A percentile compares a stretch with the other conserved stretches of the same genome.
Conservation (phyloP, 768 basidiomycete species). For the Calocybe indica region DNA sequence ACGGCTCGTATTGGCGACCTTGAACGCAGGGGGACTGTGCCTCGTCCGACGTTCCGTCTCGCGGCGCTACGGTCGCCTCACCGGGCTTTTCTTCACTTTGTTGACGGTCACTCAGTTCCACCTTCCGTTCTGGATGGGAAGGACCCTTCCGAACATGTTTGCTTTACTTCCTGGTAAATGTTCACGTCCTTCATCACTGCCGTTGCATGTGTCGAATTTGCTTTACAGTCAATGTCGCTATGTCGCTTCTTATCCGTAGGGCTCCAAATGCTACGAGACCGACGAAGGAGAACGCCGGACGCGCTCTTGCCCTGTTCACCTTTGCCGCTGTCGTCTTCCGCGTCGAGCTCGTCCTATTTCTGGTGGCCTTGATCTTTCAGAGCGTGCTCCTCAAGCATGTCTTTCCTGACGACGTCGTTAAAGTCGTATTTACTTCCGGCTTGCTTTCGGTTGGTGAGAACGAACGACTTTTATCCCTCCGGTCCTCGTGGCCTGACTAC, state of each 20-base stretch:
- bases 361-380: slow-evolving; percentile 57
- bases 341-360: slow-evolving; percentile 68
- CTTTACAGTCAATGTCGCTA: slow-evolving; percentile 50
- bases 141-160: slow-evolving; percentile 94
- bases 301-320: slow-evolving; percentile 55
- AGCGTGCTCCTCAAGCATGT: slow-evolving; percentile 36
- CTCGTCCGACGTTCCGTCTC: slow-evolving; percentile 59
- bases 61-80: slow-evolving; percentile 54
- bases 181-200: background rate
- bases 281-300: slow-evolving; percentile 23
- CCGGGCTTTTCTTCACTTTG: slow-evolving; percentile 55
- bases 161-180: slow-evolving; percentile 72
- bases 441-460: slow-evolving; percentile 46
- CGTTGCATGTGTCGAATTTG: background rate
- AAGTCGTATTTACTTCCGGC: slow-evolving; percentile 44
- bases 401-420: slow-evolving; percentile 36
- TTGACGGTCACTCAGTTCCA: slow-evolving; percentile 87
- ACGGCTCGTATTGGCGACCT: slow-evolving; percentile 62
- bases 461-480: background rate
- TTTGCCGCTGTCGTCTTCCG: slow-evolving; percentile 71
- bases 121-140: slow-evolving; percentile 86
- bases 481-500: background rate
- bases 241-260: slow-evolving; percentile 40
- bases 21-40: slow-evolving; percentile 59
- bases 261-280: slow-evolving; percentile 33